These are phyloP conservation scores for Volvox carteri DNA, from an alignment of 163 green algal species.

Conservation along the genomic window DNA sequence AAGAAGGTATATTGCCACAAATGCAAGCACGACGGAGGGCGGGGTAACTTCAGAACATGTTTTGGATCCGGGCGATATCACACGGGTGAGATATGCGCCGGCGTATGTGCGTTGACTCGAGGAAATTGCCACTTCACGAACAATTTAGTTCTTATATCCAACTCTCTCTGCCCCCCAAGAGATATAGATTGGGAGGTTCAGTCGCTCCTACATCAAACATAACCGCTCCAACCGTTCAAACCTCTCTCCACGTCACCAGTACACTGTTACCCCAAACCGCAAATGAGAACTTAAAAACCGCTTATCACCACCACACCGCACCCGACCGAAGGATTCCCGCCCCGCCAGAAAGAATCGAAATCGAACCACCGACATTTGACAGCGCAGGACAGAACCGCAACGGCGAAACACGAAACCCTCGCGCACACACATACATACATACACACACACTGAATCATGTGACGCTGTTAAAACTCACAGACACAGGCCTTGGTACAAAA, in stretches of 20 bases:
- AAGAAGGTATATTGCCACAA: neutral
- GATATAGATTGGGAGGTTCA: slow-evolving; percentile 7
- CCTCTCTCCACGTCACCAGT: slow-evolving; percentile 29
- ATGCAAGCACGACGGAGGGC: neutral
- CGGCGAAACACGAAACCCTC: neutral
- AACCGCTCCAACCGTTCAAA: slow-evolving; percentile 48
- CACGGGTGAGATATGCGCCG: neutral
- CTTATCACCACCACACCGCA: slow-evolving; percentile 6
- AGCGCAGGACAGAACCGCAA: neutral
- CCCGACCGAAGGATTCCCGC: neutral
- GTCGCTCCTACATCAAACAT: slow-evolving; percentile 36
- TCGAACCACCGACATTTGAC: neutral
- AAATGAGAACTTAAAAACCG: slow-evolving; percentile 7
- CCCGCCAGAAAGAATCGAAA: slow-evolving; percentile 7
- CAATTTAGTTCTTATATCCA: slow-evolving; percentile 34
- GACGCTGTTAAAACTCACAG: too few species aligned
- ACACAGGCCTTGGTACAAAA: too few species aligned
- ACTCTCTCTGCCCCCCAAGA: slow-evolving; percentile 7
- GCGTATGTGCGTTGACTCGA: neutral
- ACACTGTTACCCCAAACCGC: neutral
- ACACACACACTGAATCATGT: too few species aligned
- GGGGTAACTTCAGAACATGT: neutral
- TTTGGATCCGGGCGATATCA: neutral
- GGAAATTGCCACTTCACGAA: slow-evolving; percentile 12
- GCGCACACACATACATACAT: neutral